Conservation (phyloP, 2,329 filamentous ascomycete genomes). For the Diplodia corticola region DNA sequence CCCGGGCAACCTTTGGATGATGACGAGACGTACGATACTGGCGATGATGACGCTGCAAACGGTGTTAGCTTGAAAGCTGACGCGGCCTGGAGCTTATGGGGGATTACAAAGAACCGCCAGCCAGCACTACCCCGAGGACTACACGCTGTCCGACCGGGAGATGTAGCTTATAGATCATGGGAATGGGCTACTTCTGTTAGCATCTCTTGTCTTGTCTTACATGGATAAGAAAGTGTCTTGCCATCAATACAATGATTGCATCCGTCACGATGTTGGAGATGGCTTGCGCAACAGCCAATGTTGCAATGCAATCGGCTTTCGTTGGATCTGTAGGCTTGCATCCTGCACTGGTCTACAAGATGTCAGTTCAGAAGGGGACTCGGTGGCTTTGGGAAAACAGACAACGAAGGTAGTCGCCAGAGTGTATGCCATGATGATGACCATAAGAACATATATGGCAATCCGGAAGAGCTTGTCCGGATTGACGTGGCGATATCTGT, state of each 20-base stretch:
- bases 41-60: not conserved
- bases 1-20: not conserved
- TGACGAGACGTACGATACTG: not conserved
- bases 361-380: not conserved
- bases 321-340: conserved; percentile 3
- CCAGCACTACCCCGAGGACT: not conserved
- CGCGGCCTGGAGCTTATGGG: not conserved
- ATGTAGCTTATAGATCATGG: not conserved
- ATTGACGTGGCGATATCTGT: not conserved
- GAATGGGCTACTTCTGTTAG: not conserved
- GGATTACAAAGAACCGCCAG: conserved; percentile 6
- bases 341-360: conserved; percentile 3
- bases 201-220: not conserved
- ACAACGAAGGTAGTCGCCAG: not conserved
- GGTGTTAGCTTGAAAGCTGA: not conserved
- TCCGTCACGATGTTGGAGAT: not conserved
- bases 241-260: not conserved
- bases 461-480: conserved; percentile 3
- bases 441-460: not conserved
- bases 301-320: not conserved
- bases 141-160: not conserved
- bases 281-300: not conserved
- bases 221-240: not conserved
- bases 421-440: not conserved
- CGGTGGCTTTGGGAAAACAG: not conserved